Percentiles rank a stretch among this genome's conserved stretches.
phyloP scores from a whole-genome alignment of 164 flowering plant genomes.

The Stephania japonica region DNA sequence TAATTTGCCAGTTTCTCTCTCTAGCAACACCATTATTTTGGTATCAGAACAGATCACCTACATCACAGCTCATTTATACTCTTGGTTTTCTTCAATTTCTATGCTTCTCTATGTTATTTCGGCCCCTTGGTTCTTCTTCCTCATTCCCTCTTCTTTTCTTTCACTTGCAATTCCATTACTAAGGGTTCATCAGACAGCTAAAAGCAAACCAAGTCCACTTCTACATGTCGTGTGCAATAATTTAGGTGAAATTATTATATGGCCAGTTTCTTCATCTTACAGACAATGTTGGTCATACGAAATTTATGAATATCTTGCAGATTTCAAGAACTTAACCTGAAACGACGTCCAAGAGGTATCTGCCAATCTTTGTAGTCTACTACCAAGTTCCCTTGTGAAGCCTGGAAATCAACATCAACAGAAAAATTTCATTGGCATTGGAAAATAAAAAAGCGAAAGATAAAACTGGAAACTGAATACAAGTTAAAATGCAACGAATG shows the following conservation, averaged over 20 bases:
- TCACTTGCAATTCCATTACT: not conserved
- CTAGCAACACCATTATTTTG: too few relatives aligned
- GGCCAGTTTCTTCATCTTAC: not conserved
- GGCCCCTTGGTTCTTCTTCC: too few relatives aligned
- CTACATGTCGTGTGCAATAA: not conserved
- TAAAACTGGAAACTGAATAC: not conserved
- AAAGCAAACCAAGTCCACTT: not conserved
- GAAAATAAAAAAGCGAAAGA: not conserved
- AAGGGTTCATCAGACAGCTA: not conserved
- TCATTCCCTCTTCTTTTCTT: too few relatives aligned
- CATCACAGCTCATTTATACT: too few relatives aligned
- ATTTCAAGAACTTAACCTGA: constrained; percentile 44
- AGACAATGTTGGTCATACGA: not conserved
- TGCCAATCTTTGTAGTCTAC: constrained; percentile 98
- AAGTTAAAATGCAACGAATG: not conserved
- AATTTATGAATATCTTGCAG: constrained; percentile 1
- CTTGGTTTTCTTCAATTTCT: too few relatives aligned
- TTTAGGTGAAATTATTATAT: not conserved
- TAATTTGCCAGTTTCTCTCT: too few relatives aligned
- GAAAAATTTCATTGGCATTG: not conserved
- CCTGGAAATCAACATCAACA: constrained; percentile 34
- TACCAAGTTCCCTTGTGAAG: constrained; percentile 62
- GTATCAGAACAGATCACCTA: too few relatives aligned
- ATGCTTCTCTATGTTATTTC: too few relatives aligned
- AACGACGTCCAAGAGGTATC: constrained; percentile 88